Conservation (phyloP, 2,329 filamentous ascomycete species). For the Venturia pyrina region DNA sequence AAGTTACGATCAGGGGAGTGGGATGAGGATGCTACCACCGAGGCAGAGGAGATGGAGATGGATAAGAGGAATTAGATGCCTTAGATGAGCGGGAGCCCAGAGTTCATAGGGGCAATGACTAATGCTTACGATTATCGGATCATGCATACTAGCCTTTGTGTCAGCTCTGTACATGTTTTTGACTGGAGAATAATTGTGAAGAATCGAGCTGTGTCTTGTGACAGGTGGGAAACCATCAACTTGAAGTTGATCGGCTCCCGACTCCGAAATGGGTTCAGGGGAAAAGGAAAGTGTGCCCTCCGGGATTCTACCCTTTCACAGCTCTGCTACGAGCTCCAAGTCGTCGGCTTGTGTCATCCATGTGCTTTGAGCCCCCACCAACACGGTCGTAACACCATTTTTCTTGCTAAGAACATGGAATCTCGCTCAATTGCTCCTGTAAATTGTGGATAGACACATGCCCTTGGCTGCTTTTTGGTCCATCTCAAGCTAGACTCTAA, state of each 20-base stretch:
- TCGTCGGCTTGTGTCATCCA: neutral
- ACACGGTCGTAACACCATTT: neutral
- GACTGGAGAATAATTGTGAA: neutral
- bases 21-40: conserved; percentile 29
- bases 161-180: neutral
- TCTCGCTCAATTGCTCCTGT: neutral
- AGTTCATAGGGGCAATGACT: neutral
- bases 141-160: neutral
- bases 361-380: neutral
- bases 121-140: neutral
- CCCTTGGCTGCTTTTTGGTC: neutral
- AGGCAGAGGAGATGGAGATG: conserved; percentile 43
- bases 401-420: neutral
- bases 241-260: neutral
- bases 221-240: neutral
- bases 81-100: too few relatives aligned
- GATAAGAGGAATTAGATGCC: neutral
- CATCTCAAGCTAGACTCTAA: neutral
- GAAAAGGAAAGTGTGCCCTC: neutral
- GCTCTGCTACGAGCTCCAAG: neutral
- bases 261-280: neutral
- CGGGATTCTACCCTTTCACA: neutral
- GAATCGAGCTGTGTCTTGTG: neutral
- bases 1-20: conserved; percentile 39
- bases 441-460: neutral